phyloP scores from a whole-genome alignment of 2,329 filamentous ascomycete species.

The Epichloe sp. region DNA sequence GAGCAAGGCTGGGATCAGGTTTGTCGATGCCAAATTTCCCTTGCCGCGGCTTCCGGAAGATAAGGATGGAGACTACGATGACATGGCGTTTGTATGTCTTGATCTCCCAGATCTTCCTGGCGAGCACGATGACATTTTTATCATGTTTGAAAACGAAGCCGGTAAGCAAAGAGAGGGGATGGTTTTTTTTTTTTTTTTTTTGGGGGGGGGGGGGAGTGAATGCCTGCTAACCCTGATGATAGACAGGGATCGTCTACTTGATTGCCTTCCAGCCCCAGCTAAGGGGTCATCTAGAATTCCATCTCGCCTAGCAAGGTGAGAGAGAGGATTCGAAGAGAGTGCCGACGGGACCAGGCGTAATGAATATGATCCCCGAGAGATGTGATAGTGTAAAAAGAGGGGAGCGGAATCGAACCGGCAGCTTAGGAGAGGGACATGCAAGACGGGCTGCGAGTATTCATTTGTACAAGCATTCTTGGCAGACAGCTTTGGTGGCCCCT shows the following conservation, averaged over 20 bases:
- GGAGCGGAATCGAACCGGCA: neutral
- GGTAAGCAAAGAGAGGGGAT: conserved; percentile 36
- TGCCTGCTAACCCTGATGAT: neutral
- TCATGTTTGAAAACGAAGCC: conserved; percentile 67
- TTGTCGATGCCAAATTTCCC: conserved; percentile 85
- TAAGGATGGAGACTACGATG: conserved; percentile 37
- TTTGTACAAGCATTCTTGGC: neutral
- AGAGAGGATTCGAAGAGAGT: neutral
- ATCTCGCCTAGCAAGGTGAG: conserved; percentile 14
- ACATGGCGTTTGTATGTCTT: conserved; percentile 66
- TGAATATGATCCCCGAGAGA: neutral
- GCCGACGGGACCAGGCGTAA: neutral
- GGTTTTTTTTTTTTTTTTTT: neutral
- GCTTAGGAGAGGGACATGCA: neutral
- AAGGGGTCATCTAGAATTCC: conserved; percentile 30
- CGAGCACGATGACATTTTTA: conserved; percentile 83
- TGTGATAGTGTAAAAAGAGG: neutral
- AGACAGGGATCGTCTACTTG: conserved; percentile 42
- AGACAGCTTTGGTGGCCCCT: neutral
- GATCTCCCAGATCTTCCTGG: conserved; percentile 82
- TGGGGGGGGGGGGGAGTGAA: neutral
- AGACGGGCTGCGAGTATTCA: neutral
- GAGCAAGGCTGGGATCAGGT: conserved; percentile 58
- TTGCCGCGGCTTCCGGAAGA: conserved; percentile 50
- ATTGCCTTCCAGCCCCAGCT: conserved; percentile 42